Conservation (phyloP, 1,284 basidiomycete genomes). For the Moesziomyces globuligerus region DNA sequence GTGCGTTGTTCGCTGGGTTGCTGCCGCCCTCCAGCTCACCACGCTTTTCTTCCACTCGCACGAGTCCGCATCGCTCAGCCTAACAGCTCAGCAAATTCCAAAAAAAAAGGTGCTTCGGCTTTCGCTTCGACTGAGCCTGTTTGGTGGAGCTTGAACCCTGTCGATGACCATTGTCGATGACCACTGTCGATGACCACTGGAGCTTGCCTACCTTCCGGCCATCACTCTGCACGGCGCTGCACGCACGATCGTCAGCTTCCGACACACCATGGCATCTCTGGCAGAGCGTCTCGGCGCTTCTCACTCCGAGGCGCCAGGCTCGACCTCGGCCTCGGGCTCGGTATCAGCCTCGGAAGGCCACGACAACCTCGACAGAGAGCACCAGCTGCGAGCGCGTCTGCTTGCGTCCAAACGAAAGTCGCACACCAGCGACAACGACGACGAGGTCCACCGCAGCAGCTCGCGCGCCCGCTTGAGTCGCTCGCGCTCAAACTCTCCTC, state of each 20-base stretch:
- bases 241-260: constrained; percentile 4
- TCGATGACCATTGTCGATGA: constrained; percentile 2
- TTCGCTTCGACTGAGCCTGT: not conserved
- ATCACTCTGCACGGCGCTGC: too few relatives aligned
- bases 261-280: constrained; percentile 25
- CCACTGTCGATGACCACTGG: too few relatives aligned
- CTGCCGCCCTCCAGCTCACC: constrained; percentile 28
- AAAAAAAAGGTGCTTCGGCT: too few relatives aligned
- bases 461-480: not conserved
- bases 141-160: not conserved
- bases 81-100: not conserved
- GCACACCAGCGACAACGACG: not conserved
- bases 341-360: not conserved
- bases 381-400: constrained; percentile 29
- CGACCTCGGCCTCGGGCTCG: not conserved
- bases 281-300: constrained; percentile 20
- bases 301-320: constrained; percentile 1
- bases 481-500: constrained; percentile 9
- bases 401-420: constrained; percentile 27
- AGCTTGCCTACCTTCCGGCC: too few relatives aligned
- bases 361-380: constrained; percentile 22
- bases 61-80: constrained; percentile 6
- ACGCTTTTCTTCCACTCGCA: constrained; percentile 36
- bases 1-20: constrained; percentile 21
- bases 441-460: not conserved